Evolutionary conservation across 2,329 filamentous ascomycete genomes (phyloP).

Genomic region (Fusarium tjaetaba): DNA sequence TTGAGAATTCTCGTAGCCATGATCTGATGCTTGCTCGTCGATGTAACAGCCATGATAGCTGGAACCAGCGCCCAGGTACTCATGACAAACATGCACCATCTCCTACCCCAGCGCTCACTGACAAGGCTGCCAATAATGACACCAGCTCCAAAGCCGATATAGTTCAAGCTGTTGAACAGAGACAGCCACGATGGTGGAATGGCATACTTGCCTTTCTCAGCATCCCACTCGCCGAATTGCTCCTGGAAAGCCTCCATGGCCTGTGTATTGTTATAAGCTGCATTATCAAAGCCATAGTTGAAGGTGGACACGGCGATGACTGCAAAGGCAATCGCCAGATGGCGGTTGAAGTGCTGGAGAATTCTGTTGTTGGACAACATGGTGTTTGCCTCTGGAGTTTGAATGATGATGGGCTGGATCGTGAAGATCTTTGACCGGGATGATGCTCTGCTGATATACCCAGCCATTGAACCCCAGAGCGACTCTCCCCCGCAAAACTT

Average conservation of each 20-base stretch:
- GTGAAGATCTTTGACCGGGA: not conserved
- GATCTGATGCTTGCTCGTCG: slow-evolving; percentile 37
- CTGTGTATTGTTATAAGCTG: slow-evolving; percentile 49
- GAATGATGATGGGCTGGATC: not conserved
- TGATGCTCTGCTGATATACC: not conserved
- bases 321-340: slow-evolving; percentile 21
- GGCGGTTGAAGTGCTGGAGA: slow-evolving; percentile 37
- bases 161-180: slow-evolving; percentile 50
- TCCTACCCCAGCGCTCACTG: slow-evolving; percentile 39
- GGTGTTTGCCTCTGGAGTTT: accelerated
- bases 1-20: slow-evolving; percentile 39
- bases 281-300: slow-evolving; percentile 55
- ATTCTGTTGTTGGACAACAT: slow-evolving; percentile 23
- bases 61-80: slow-evolving; percentile 46
- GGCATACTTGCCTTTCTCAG: slow-evolving; percentile 35
- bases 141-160: slow-evolving; percentile 47
- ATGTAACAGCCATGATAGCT: slow-evolving; percentile 36
- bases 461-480: not conserved
- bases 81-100: slow-evolving; percentile 50
- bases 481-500: not conserved
- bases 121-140: slow-evolving; percentile 38
- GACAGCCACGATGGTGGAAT: slow-evolving; percentile 48
- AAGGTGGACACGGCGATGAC: slow-evolving; percentile 51
- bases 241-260: slow-evolving; percentile 50
- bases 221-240: slow-evolving; percentile 48